A percentile compares a stretch with the other conserved stretches of the same genome.
Evolutionary conservation across 768 basidiomycete genomes (phyloP).

Genomic region (Termitomyces bulborhizus): DNA sequence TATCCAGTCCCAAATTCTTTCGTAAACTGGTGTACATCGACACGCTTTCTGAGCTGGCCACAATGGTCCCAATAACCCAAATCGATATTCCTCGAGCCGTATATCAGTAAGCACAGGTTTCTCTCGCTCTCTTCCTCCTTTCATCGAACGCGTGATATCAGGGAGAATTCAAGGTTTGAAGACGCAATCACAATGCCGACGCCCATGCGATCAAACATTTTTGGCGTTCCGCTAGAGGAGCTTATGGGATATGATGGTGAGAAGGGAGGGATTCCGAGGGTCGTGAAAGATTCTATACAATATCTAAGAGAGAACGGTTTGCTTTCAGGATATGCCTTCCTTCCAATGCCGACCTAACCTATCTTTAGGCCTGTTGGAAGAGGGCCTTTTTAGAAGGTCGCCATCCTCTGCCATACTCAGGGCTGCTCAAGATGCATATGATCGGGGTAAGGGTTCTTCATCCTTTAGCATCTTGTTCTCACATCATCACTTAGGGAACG

Average conservation of each 20-base stretch:
- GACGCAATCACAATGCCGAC: slow-evolving; percentile 60
- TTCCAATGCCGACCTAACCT: background rate
- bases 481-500: slow-evolving; percentile 48
- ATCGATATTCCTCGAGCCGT: slow-evolving; percentile 82
- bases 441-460: slow-evolving; percentile 49
- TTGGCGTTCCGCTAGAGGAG: slow-evolving; percentile 77
- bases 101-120: slow-evolving; percentile 54
- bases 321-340: slow-evolving; percentile 13
- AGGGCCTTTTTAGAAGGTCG: slow-evolving; percentile 81
- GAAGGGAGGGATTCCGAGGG: slow-evolving; percentile 76
- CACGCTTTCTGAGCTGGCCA: slow-evolving; percentile 74
- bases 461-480: slow-evolving; percentile 1
- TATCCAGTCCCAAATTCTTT: slow-evolving; percentile 80
- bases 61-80: slow-evolving; percentile 76
- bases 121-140: background rate
- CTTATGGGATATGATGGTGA: slow-evolving; percentile 82
- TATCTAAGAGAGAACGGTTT: slow-evolving; percentile 59
- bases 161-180: slow-evolving; percentile 79
- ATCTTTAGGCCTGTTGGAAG: slow-evolving; percentile 51
- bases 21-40: slow-evolving; percentile 73
- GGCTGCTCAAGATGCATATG: slow-evolving; percentile 79
- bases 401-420: slow-evolving; percentile 63
- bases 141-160: slow-evolving; percentile 19
- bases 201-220: slow-evolving; percentile 54
- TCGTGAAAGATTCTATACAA: slow-evolving; percentile 69